Conservation (phyloP, 768 basidiomycete species). For the Amanita phalloides region DNA sequence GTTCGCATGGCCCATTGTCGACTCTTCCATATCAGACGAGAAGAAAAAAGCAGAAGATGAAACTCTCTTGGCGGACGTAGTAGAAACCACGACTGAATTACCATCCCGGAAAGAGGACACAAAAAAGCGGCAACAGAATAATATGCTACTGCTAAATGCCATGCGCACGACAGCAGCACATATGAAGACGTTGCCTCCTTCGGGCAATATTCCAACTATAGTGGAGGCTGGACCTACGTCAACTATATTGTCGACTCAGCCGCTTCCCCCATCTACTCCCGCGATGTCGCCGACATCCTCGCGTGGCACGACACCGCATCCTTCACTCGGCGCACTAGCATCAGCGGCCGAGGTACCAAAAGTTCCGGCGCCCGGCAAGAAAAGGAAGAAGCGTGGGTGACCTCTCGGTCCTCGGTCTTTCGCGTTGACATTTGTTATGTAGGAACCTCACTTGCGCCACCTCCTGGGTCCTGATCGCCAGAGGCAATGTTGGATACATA, state of each 20-base stretch:
- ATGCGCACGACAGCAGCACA: constrained; percentile 69
- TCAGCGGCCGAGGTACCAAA: not conserved
- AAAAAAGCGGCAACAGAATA: constrained; percentile 41
- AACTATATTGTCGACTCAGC: constrained; percentile 20
- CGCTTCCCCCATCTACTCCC: constrained; percentile 29
- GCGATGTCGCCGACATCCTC: constrained; percentile 20
- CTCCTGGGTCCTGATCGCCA: constrained; percentile 16
- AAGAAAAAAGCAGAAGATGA: constrained; percentile 27
- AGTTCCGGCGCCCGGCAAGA: constrained; percentile 39
- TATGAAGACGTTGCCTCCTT: constrained; percentile 28
- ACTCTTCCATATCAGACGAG: constrained; percentile 34
- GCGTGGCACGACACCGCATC: constrained; percentile 13
- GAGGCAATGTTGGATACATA: not conserved
- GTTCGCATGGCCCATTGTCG: constrained; percentile 77
- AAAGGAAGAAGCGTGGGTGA: constrained; percentile 67
- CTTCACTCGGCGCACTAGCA: not conserved
- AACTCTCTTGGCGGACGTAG: constrained; percentile 14
- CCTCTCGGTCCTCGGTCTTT: constrained; percentile 2
- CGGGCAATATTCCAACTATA: constrained; percentile 19
- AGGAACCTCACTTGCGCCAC: constrained; percentile 28
- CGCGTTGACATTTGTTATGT: constrained; percentile 5
- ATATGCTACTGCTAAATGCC: constrained; percentile 58
- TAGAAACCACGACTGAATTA: constrained; percentile 15
- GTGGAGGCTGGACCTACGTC: constrained; percentile 16
- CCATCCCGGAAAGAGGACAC: constrained; percentile 30